A percentile compares a stretch with the other conserved stretches of the same genome.
Evolutionary conservation across 164 flowering plant species (phyloP).

Genomic region (Cinnamomum micranthum): DNA sequence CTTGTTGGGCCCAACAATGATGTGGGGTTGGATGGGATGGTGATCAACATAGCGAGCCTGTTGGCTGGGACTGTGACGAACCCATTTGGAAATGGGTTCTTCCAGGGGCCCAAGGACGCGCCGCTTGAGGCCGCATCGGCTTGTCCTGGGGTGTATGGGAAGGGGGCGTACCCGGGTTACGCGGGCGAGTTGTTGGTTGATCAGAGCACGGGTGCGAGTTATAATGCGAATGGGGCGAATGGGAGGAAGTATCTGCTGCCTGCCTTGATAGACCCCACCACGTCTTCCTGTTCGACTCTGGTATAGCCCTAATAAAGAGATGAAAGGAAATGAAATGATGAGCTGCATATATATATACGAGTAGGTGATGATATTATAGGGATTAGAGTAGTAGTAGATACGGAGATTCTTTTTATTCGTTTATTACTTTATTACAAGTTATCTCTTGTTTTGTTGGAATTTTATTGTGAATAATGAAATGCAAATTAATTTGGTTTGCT

Average conservation of each 20-base stretch:
- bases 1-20: constrained; percentile 56
- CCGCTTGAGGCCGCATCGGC: constrained; percentile 60
- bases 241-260: constrained; percentile 58
- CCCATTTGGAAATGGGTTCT: constrained; percentile 56
- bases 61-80: constrained; percentile 56
- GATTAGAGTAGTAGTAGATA: background rate
- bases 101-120: constrained; percentile 40
- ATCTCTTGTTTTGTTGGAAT: background rate
- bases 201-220: constrained; percentile 42
- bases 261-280: constrained; percentile 46
- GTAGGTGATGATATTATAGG: background rate
- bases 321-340: background rate
- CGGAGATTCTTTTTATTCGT: background rate
- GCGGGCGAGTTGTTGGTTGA: constrained; percentile 51
- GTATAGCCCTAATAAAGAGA: constrained; percentile 1
- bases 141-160: constrained; percentile 51
- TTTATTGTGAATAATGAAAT: background rate
- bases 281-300: constrained; percentile 40
- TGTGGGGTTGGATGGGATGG: constrained; percentile 60
- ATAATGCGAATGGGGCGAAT: constrained; percentile 44
- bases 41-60: constrained; percentile 47
- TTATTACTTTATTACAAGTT: too few relatives aligned
- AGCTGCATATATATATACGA: too few relatives aligned
- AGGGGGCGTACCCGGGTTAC: constrained; percentile 61
- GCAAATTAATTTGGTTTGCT: constrained; percentile 8